phyloP scores from a whole-genome alignment of 176 grass and related monocot genomes.

The Triticum dicoccoides region DNA sequence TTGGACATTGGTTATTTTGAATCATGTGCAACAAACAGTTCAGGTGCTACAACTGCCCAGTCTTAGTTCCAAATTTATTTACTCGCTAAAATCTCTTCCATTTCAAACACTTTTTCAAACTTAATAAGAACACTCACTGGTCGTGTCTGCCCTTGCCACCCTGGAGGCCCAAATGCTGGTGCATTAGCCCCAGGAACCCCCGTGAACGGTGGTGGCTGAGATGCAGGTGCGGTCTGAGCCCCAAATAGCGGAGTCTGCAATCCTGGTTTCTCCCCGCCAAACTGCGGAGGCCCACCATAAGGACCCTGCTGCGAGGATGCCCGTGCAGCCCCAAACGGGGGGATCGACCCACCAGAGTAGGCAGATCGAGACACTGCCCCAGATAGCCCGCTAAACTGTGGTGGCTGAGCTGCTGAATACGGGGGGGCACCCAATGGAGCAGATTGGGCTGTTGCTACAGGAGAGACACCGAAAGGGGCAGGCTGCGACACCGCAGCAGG shows the following conservation, averaged over 20 bases:
- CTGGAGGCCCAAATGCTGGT: constrained; percentile 18
- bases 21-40: constrained; percentile 8
- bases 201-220: constrained; percentile 29
- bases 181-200: constrained; percentile 18
- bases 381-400: constrained; percentile 11
- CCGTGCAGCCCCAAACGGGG: constrained; percentile 12
- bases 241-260: constrained; percentile 24
- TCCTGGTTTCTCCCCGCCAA: constrained; percentile 34
- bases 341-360: constrained; percentile 1
- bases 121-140: constrained; percentile 31
- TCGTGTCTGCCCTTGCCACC: constrained; percentile 45
- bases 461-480: constrained; percentile 25
- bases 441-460: background rate
- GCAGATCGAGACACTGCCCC: background rate
- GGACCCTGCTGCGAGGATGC: constrained; percentile 14
- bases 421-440: background rate
- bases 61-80: background rate
- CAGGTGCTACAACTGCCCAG: background rate
- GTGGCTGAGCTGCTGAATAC: constrained; percentile 25
- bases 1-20: background rate
- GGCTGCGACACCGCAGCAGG: constrained; percentile 8
- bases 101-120: constrained; percentile 1
- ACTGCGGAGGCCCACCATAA: constrained; percentile 43
- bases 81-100: background rate
- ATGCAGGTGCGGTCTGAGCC: background rate